These are phyloP conservation scores for Pseudogymnoascus verrucosus DNA, from an alignment of 2,329 filamentous ascomycete genomes.

Conservation along the genomic window DNA sequence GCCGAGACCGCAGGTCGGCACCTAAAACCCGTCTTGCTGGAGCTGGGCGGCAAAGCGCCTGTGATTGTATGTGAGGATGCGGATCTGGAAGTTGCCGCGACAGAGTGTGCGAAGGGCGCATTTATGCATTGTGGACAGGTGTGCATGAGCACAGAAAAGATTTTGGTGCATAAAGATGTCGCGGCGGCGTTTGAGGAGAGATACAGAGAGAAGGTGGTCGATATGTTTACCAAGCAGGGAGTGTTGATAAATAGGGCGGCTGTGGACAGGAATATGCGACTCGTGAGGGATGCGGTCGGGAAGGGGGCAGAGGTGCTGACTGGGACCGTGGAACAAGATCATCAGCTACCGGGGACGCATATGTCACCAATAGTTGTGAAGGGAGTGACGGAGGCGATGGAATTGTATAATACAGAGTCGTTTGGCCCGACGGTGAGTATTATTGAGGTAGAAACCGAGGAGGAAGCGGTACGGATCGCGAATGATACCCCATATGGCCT, in stretches of 20 bases:
- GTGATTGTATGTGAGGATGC: slow-evolving; percentile 76
- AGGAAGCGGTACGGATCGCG: slow-evolving; percentile 64
- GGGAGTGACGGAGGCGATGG: slow-evolving; percentile 62
- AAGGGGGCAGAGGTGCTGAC: slow-evolving; percentile 53
- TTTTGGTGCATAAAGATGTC: slow-evolving; percentile 48
- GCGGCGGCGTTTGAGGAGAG: slow-evolving; percentile 35
- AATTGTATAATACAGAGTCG: slow-evolving; percentile 65
- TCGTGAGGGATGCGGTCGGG: slow-evolving; percentile 58
- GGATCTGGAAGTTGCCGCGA: slow-evolving; percentile 62
- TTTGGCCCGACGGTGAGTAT: slow-evolving; percentile 73
- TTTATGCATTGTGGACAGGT: slow-evolving; percentile 73
- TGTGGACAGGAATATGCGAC: slow-evolving; percentile 54
- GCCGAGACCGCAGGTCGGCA: slow-evolving; percentile 47
- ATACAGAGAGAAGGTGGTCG: slow-evolving; percentile 28
- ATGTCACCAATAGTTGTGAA: slow-evolving; percentile 62
- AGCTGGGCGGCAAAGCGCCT: slow-evolving; percentile 57
- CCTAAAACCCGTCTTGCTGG: neutral
- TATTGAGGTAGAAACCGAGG: slow-evolving; percentile 56
- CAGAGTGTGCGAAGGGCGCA: slow-evolving; percentile 58
- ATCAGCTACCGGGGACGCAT: slow-evolving; percentile 22
- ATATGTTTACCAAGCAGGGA: slow-evolving; percentile 37
- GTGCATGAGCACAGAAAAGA: slow-evolving; percentile 77
- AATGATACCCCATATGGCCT: slow-evolving; percentile 81
- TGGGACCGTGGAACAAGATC: slow-evolving; percentile 28
- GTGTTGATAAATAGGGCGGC: slow-evolving; percentile 58